Percentiles rank a stretch among this genome's conserved stretches.
Conservation (phyloP, 345 rosid species). For the Brassica cretica region DNA sequence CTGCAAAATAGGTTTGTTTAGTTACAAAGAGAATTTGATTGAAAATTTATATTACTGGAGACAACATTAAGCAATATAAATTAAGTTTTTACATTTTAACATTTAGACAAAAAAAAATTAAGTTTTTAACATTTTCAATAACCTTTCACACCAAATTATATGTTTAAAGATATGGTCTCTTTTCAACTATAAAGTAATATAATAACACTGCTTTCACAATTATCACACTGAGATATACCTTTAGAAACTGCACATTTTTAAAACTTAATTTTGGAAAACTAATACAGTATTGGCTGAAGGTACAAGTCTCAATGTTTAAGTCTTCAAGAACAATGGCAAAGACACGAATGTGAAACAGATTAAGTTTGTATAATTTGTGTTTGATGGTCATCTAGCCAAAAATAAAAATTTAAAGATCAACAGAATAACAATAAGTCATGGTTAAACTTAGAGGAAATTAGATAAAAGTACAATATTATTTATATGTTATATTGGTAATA, state of each 20-base stretch:
- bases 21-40: too few relatives aligned
- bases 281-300: too few relatives aligned
- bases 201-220: background rate
- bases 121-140: background rate
- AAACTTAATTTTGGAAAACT: too few relatives aligned
- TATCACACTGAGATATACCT: too few relatives aligned
- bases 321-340: background rate
- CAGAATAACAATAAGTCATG: background rate
- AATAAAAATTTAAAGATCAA: background rate
- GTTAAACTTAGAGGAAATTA: background rate
- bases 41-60: background rate
- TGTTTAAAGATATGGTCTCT: background rate
- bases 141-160: background rate
- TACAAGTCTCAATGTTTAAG: background rate
- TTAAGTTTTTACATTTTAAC: background rate
- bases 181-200: background rate
- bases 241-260: background rate
- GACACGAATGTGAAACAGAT: background rate
- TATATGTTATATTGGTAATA: too few relatives aligned
- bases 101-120: too few relatives aligned
- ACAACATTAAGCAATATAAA: too few relatives aligned
- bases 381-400: background rate
- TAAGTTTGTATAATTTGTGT: background rate
- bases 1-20: too few relatives aligned
- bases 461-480: too few relatives aligned